These are phyloP conservation scores for Rehmannia glutinosa DNA, from an alignment of 257 asterid species.

Conservation along the genomic window DNA sequence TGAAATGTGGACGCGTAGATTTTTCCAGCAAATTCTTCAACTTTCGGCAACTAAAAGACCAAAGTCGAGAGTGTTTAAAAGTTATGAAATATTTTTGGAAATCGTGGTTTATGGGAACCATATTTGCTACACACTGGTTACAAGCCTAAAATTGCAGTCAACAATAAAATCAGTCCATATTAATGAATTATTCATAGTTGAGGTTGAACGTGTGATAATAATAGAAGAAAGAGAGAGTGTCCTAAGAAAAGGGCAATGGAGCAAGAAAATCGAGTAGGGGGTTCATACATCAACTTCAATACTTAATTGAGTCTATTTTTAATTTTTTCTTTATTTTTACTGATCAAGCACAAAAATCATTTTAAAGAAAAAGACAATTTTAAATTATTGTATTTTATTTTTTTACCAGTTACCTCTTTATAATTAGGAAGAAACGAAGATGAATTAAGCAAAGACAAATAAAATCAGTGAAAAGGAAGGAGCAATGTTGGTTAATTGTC, in stretches of 20 bases:
- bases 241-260: constrained; percentile 38
- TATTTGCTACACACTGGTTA: too few relatives aligned
- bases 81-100: too few relatives aligned
- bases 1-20: too few relatives aligned
- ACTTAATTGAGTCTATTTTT: background rate
- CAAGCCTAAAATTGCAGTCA: too few relatives aligned
- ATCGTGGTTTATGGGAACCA: too few relatives aligned
- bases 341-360: background rate
- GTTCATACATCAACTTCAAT: constrained; percentile 44
- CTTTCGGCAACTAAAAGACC: too few relatives aligned
- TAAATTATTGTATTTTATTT: background rate
- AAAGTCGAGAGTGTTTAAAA: too few relatives aligned
- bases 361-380: background rate
- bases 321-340: background rate
- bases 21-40: too few relatives aligned
- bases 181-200: background rate
- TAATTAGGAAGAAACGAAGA: background rate
- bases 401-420: background rate
- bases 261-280: constrained; percentile 30
- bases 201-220: constrained; percentile 13
- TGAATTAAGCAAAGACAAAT: background rate
- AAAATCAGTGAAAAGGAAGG: constrained; percentile 24
- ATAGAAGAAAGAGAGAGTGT: constrained; percentile 31
- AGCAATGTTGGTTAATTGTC: constrained; percentile 35
- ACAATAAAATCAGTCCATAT: too few relatives aligned